Evolutionary conservation across 1,284 basidiomycete species (phyloP), one percentile per base, ranked within the genome.

Genomic region (Ustilago sp.): DNA sequence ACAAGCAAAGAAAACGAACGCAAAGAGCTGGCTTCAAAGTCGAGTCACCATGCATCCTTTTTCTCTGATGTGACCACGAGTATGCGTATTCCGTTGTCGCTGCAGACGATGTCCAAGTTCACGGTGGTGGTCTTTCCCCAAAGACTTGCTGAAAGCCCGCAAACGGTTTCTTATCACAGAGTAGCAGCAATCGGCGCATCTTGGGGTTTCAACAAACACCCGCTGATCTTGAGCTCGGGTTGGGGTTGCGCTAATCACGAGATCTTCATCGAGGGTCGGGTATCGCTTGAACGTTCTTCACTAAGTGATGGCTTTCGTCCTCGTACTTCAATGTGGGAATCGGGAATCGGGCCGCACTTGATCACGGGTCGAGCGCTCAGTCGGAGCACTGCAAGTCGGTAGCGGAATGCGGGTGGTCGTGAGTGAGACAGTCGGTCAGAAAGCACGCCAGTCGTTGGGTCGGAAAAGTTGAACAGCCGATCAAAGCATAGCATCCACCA

Each of bases 21-120:
- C 23, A 28, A 28, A 59, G 32, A 19, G 61, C 64, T 67, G 70
- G 65, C 70, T 73, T 73, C 68, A 41, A 68, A 73, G 70, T 65
- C 65, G 38, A 73, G 62, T 35, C 34, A 34, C 17, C n/a, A 36
- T 28, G 23, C n/a, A 19, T 23, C 47, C 31, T 35, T 48, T 62
- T 35, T 9, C 8, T 28, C 19, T n/a, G 43, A 19, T 19, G 23
- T 17, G 1, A 34, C 11, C 15, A 19, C 12, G 17, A n/a, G 52
- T 28, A 28, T 28, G 23, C 59, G 70, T 60, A 67, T 43, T 67
- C 64, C 64, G 66, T 71, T 63, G 60, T 73, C 65, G 70, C 61
- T 68, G 72, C 60, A 67, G 64, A 67, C 56, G 51, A 52, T 17
- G 35, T 28, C 41, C 39, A 39, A 13, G 31, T n/a, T 23, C 15